A percentile compares a stretch with the other conserved stretches of the same genome.
Evolutionary conservation across 257 asterid species (phyloP).

Genomic region (Solanum microdontum): DNA sequence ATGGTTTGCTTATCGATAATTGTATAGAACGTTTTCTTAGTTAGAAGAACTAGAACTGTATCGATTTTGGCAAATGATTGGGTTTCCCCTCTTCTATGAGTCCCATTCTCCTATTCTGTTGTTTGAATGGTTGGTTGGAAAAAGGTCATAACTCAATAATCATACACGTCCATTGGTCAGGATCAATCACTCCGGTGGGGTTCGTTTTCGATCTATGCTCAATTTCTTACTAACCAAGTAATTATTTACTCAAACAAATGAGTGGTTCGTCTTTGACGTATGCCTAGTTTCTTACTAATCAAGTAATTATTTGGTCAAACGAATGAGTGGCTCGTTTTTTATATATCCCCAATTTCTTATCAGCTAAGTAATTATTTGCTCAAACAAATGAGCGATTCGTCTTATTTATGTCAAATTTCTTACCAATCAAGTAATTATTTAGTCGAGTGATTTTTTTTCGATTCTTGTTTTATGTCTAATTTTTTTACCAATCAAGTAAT

Average conservation of each 20-base stretch:
- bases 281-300: not conserved
- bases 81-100: not conserved
- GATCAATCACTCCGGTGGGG: not conserved
- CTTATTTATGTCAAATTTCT: not conserved
- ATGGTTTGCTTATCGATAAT: not conserved
- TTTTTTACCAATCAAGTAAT: not conserved
- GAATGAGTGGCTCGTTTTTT: no score
- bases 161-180: not conserved
- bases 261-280: not conserved
- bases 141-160: not conserved
- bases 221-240: not conserved
- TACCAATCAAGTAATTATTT: not conserved
- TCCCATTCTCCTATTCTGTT: not conserved
- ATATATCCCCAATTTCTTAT: not conserved
- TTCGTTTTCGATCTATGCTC: not conserved
- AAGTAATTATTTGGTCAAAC: not conserved
- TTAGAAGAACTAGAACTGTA: not conserved
- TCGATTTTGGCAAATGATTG: not conserved
- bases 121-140: not conserved
- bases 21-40: not conserved
- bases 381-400: not conserved
- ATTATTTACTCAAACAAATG: no score
- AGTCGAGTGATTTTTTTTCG: not conserved
- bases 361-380: no score
- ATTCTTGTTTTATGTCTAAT: not conserved